Percentiles rank a stretch among this genome's conserved stretches.
Evolutionary conservation across 2,329 filamentous ascomycete species (phyloP).

Genomic region (Cercospora zeina): DNA sequence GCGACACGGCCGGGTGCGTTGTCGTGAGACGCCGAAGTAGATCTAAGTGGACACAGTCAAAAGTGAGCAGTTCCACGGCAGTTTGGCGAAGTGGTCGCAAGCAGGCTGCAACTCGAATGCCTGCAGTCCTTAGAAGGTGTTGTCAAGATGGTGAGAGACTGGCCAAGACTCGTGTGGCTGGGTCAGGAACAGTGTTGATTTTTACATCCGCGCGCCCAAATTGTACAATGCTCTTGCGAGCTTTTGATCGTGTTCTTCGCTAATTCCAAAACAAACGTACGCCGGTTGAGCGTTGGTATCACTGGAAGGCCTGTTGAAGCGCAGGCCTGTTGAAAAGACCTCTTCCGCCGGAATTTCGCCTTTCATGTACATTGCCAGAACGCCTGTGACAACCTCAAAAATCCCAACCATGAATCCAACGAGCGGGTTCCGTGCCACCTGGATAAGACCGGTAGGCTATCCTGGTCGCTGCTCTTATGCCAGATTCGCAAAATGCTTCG

Average conservation of each 20-base stretch:
- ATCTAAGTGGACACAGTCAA: background rate
- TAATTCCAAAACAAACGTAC: conserved; percentile 32
- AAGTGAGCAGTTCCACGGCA: background rate
- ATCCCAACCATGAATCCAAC: background rate
- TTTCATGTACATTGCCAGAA: background rate
- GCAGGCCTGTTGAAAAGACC: conserved; percentile 17
- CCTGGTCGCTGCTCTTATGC: background rate
- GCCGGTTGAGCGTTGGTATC: conserved; percentile 42
- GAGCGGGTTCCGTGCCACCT: background rate
- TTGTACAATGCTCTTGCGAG: conserved; percentile 14
- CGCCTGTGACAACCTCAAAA: background rate
- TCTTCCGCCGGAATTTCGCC: conserved; percentile 9
- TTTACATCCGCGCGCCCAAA: background rate
- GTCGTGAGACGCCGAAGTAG: background rate
- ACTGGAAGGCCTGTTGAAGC: conserved; percentile 23
- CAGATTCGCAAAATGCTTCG: background rate
- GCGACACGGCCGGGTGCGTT: background rate
- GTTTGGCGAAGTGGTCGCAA: background rate
- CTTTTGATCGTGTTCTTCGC: conserved; percentile 9
- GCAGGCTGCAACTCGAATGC: background rate
- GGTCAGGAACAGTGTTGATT: background rate
- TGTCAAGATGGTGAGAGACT: background rate
- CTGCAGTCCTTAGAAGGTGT: background rate
- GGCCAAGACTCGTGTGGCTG: background rate
- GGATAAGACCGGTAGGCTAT: background rate